These are phyloP conservation scores for Plantago elongata DNA, from an alignment of 257 asterid species.

Conservation along the genomic window DNA sequence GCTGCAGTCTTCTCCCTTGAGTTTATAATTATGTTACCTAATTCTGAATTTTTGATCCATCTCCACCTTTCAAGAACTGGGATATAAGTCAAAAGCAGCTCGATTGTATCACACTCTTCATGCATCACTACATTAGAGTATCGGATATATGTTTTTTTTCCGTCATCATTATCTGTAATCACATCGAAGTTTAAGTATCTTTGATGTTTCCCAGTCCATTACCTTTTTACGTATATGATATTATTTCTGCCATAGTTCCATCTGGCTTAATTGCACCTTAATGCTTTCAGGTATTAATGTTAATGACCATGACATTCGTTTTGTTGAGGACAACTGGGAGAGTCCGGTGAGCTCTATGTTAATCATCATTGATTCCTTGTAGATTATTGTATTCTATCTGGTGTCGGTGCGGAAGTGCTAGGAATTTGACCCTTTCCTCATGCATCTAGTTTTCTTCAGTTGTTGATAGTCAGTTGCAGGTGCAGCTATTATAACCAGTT, in stretches of 20 bases:
- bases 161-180: no score
- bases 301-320: conserved; percentile 91
- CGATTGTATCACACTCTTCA: no score
- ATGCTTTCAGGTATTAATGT: conserved; percentile 72
- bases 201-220: neutral
- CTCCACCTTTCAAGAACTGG: no score
- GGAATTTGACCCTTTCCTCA: conserved; percentile 3
- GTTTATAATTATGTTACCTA: no score
- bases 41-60: no score
- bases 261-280: conserved; percentile 18
- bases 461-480: conserved; percentile 17
- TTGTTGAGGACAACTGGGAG: conserved; percentile 99
- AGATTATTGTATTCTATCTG: conserved; percentile 8
- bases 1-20: no score
- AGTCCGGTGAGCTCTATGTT: conserved; percentile 76
- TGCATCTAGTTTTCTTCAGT: conserved; percentile 1
- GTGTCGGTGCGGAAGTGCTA: conserved; percentile 1
- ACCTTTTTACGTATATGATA: neutral
- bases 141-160: no score
- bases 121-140: no score
- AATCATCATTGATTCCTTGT: neutral
- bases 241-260: conserved; percentile 15
- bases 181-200: neutral
- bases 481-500: neutral
- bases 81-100: no score